Evolutionary conservation across 805 yeast genomes (phyloP), one percentile per base, ranked within the genome.

Genomic region (Allodekkera sacchari): DNA sequence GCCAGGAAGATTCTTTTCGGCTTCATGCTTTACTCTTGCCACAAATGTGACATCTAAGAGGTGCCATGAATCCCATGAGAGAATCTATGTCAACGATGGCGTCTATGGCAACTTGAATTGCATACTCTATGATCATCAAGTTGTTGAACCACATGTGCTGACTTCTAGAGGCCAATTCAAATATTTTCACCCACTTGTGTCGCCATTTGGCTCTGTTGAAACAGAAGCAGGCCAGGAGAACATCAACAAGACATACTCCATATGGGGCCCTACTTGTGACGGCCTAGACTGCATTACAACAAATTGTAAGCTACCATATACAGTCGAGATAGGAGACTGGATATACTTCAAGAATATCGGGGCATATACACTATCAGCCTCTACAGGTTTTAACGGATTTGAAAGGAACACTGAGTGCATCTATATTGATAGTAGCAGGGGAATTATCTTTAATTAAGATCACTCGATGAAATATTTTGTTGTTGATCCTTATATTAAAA

Each of bases 261-360:
- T 92, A 38, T 89, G 98, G 98, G 98, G 98, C 5, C 98, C 97
- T 27, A 89, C 97, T 13, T 89, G 98, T 61, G 98, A 89, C 59
- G 96, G 96, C 3, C 66, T 89, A 41, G 98, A 89, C 56, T 81
- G 94, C 55, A 74, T 89, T 36, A 55, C 81, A 13, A 54, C 63
- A 28, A 64, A 61, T 22, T 62, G 74, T 37, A 45, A 44, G 22
- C 63, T 89, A 47, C 64, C 77, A 13, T 64, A 69, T 33, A 74
- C 75, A 24, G 75, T 85, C 27, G 63, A 65, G 14, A 79, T 82
- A 26, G 97, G 96, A 7, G 97, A 89, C 55, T 89, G 97, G 97
- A 53, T 89, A 35, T 84, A 77, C 57, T 88, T 89, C 60, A 66
- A 77, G 20, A 66, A 77, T 43, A 56, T 83, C 36, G 98, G 98